phyloP scores from a whole-genome alignment of 768 basidiomycete genomes.

The Podaxis sp. region DNA sequence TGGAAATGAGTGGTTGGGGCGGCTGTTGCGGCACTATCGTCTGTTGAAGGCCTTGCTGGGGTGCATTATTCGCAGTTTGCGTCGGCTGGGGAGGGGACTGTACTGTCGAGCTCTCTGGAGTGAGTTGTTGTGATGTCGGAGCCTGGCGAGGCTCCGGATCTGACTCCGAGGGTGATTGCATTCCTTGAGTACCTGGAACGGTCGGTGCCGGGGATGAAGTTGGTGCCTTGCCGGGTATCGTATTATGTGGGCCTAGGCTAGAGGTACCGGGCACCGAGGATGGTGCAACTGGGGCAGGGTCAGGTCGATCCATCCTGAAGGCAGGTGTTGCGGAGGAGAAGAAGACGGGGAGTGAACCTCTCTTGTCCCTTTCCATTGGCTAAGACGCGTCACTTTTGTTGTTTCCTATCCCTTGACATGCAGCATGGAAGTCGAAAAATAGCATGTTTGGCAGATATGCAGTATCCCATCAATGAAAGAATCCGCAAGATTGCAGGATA shows the following conservation, averaged over 20 bases:
- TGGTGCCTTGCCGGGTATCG: not conserved
- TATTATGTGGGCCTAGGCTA: not conserved
- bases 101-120: not conserved
- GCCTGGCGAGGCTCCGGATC: not conserved
- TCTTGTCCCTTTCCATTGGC: not conserved
- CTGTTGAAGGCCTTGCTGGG: not conserved
- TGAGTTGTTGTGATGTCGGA: not conserved
- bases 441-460: not conserved
- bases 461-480: not conserved
- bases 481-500: not conserved
- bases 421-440: conserved; percentile 1
- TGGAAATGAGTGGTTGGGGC: not conserved
- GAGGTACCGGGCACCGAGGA: not conserved
- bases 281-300: not conserved
- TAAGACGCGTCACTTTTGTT: not conserved
- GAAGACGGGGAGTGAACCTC: not conserved
- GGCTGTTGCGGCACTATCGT: not conserved
- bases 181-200: not conserved
- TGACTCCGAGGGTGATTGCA: not conserved
- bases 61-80: not conserved
- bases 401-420: not conserved
- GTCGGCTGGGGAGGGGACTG: not conserved
- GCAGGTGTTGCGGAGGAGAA: not conserved
- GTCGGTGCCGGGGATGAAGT: not conserved
- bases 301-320: not conserved